A percentile compares a stretch with the other conserved stretches of the same genome.
These are phyloP conservation scores for Lasiodiplodia citricola DNA, from an alignment of 2,329 filamentous ascomycete genomes.

Conservation along the genomic window DNA sequence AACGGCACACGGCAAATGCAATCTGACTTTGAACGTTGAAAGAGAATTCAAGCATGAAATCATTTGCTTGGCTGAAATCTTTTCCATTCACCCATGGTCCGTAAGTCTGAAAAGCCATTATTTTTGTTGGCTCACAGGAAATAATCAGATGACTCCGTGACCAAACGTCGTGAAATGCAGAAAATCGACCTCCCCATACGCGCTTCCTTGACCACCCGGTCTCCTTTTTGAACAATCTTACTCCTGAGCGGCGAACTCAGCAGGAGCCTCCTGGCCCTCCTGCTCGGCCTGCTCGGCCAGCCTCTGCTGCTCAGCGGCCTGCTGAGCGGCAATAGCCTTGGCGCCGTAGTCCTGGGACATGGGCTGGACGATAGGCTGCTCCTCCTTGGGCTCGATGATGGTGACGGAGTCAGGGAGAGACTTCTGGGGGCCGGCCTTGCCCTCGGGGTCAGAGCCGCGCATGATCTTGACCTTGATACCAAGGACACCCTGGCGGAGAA, in stretches of 20 bases:
- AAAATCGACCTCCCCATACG: slow-evolving; percentile 24
- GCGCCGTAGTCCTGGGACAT: slow-evolving; percentile 98
- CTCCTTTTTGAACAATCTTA: slow-evolving; percentile 19
- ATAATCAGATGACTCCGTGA: slow-evolving; percentile 27
- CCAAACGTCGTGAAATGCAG: slow-evolving; percentile 28
- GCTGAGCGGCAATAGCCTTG: slow-evolving; percentile 76
- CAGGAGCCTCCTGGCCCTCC: slow-evolving; percentile 42
- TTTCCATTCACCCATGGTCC: slow-evolving; percentile 26
- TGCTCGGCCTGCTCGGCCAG: slow-evolving; percentile 64
- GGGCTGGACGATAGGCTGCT: slow-evolving; percentile 92
- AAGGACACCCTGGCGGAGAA: slow-evolving; percentile 98
- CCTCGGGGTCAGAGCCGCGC: slow-evolving; percentile 98
- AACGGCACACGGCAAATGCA: not conserved
- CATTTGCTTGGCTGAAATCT: slow-evolving; percentile 23
- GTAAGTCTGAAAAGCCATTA: slow-evolving; percentile 26
- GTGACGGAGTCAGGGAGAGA: slow-evolving; percentile 97
- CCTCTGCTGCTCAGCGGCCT: slow-evolving; percentile 68
- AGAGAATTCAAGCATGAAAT: slow-evolving; percentile 8
- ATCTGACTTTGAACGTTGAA: not conserved
- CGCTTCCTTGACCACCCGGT: slow-evolving; percentile 21
- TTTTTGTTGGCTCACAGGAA: slow-evolving; percentile 26
- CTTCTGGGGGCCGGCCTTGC: slow-evolving; percentile 98
- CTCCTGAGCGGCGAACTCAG: slow-evolving; percentile 24
- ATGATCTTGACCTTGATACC: slow-evolving; percentile 99
- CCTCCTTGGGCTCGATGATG: slow-evolving; percentile 99